Evolutionary conservation across 768 basidiomycete genomes (phyloP).

Genomic region (Kwoniella sp.): DNA sequence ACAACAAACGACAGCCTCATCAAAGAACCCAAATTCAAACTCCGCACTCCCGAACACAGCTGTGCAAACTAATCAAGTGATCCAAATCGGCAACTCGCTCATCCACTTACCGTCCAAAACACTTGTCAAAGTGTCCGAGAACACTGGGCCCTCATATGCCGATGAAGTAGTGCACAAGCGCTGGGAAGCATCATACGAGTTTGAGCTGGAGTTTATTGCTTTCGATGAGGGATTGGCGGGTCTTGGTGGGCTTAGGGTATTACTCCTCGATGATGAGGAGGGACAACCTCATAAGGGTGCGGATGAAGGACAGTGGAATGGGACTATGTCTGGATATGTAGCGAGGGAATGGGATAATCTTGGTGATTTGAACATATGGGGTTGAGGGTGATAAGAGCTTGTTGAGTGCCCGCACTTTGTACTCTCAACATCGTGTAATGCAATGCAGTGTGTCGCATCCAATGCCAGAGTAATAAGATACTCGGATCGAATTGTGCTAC

Average conservation of each 20-base stretch:
- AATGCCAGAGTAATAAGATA: too few species aligned
- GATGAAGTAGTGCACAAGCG: slow-evolving; percentile 1
- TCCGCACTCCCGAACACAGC: too few species aligned
- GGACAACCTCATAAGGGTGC: background rate
- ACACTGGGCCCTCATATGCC: slow-evolving; percentile 3
- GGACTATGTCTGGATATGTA: slow-evolving; percentile 8
- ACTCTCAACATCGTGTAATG: too few species aligned
- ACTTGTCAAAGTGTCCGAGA: slow-evolving; percentile 1
- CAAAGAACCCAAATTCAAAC: background rate
- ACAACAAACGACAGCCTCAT: background rate
- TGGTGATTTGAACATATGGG: slow-evolving; percentile 36
- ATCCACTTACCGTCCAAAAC: slow-evolving; percentile 4
- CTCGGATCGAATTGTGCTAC: too few species aligned
- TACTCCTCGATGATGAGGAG: slow-evolving; percentile 26
- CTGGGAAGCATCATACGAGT: slow-evolving; percentile 35
- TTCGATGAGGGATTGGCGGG: slow-evolving; percentile 33
- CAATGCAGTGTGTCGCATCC: too few species aligned
- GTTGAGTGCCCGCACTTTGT: too few species aligned
- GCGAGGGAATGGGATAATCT: slow-evolving; percentile 40
- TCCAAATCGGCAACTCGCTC: slow-evolving; percentile 21
- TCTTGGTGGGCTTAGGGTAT: slow-evolving; percentile 40
- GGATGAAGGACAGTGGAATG: background rate
- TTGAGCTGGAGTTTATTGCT: slow-evolving; percentile 35
- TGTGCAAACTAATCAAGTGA: slow-evolving; percentile 16
- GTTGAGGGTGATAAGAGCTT: too few species aligned